These are phyloP conservation scores for Claviceps capensis DNA, from an alignment of 2,329 filamentous ascomycete genomes.

Conservation along the genomic window DNA sequence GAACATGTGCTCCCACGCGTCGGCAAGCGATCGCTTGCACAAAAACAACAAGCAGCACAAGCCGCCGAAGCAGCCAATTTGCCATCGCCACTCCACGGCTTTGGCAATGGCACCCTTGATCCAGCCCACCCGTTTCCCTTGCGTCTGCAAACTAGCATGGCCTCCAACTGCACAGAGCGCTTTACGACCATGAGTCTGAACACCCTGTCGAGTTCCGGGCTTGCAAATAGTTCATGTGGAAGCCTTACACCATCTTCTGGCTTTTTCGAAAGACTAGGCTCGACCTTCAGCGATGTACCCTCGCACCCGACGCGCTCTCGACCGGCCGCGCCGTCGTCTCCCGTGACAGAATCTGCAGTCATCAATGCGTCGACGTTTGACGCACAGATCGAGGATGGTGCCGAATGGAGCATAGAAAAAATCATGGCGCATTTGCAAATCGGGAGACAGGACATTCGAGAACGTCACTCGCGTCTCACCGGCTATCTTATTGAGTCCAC, in stretches of 20 bases:
- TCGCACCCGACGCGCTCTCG: constrained; percentile 12
- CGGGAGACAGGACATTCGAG: constrained; percentile 29
- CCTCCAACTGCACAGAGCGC: neutral
- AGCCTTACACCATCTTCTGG: neutral
- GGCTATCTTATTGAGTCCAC: constrained; percentile 32
- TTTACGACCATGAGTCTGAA: constrained; percentile 1
- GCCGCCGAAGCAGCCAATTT: neutral
- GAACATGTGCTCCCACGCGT: neutral
- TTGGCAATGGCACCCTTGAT: constrained; percentile 4
- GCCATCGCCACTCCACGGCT: constrained; percentile 1
- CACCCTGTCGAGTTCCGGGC: neutral
- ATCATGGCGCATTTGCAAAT: constrained; percentile 27
- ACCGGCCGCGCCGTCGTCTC: constrained; percentile 1
- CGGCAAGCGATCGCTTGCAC: neutral
- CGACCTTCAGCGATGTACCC: neutral
- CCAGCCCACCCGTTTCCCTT: constrained; percentile 18
- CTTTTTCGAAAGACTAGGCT: neutral
- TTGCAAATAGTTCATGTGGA: neutral
- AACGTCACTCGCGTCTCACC: constrained; percentile 30
- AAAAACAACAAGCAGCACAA: neutral
- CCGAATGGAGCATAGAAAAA: constrained; percentile 29
- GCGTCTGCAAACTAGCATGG: constrained; percentile 8
- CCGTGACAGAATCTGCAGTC: constrained; percentile 3
- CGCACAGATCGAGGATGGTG: constrained; percentile 11
- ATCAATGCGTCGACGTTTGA: constrained; percentile 9